Evolutionary conservation across 2,329 filamentous ascomycete species (phyloP).

Genomic region (Pyricularia grisea): DNA sequence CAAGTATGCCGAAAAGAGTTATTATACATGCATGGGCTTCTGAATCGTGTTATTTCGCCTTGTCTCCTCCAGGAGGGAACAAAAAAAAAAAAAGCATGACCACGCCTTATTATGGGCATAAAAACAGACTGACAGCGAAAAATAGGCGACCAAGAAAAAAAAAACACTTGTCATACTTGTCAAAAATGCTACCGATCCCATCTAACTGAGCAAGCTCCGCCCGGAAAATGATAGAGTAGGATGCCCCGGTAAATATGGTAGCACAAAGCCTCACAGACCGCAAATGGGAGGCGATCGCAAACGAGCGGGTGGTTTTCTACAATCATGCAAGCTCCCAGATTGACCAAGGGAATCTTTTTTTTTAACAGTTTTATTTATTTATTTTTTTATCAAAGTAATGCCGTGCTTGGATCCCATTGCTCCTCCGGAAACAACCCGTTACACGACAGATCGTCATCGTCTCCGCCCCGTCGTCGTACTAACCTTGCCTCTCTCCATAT

Average conservation of each 20-base stretch:
- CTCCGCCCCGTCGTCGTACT: background rate
- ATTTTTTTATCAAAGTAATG: background rate
- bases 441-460: background rate
- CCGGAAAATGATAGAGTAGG: too few relatives aligned
- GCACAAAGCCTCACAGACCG: background rate
- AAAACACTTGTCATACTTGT: too few relatives aligned
- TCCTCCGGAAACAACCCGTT: background rate
- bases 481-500: background rate
- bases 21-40: background rate
- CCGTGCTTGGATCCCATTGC: background rate
- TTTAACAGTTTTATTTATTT: too few relatives aligned
- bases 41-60: background rate
- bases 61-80: background rate
- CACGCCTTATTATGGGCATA: background rate
- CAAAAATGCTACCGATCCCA: too few relatives aligned
- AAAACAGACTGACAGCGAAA: too few relatives aligned
- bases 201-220: too few relatives aligned
- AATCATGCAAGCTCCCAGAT: background rate
- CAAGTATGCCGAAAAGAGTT: background rate
- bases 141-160: too few relatives aligned
- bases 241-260: background rate
- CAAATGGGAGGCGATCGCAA: background rate
- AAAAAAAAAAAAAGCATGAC: background rate
- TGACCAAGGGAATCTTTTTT: background rate
- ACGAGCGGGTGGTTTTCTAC: background rate